phyloP scores from a whole-genome alignment of 106 monocot species.

The Dioscorea zingiberensis region DNA sequence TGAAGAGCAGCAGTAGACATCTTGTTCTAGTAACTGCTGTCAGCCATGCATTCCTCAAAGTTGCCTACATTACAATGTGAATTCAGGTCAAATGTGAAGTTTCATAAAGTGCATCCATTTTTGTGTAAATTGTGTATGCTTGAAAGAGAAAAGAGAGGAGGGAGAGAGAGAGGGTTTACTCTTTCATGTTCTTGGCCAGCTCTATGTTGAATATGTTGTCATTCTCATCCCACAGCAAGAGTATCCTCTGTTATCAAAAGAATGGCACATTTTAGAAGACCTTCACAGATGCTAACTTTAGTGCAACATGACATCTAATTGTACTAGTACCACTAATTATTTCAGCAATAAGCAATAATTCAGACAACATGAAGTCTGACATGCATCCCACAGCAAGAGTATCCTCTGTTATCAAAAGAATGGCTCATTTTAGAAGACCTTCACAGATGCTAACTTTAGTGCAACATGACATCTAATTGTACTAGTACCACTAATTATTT shows the following conservation, averaged over 20 bases:
- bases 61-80: conserved; percentile 28
- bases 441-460: no score
- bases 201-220: conserved; percentile 35
- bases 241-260: conserved; percentile 20
- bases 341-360: not conserved
- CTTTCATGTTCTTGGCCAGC: conserved; percentile 33
- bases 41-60: conserved; percentile 55
- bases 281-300: no score
- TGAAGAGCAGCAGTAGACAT: conserved; percentile 71
- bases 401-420: conserved; percentile 18
- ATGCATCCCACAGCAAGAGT: conserved; percentile 28
- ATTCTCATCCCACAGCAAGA: conserved; percentile 35
- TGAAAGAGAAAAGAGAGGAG: not conserved
- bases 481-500: not conserved
- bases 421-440: no score
- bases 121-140: no score
- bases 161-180: conserved; percentile 14
- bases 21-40: conserved; percentile 70
- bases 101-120: no score
- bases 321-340: not conserved
- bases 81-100: no score
- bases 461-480: no score
- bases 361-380: not conserved
- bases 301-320: no score
- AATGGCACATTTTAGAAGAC: no score